Evolutionary conservation across 495 filamentous ascomycete genomes (phyloP), one percentile per base, ranked within the genome.

Genomic region (Xylaria sp.): DNA sequence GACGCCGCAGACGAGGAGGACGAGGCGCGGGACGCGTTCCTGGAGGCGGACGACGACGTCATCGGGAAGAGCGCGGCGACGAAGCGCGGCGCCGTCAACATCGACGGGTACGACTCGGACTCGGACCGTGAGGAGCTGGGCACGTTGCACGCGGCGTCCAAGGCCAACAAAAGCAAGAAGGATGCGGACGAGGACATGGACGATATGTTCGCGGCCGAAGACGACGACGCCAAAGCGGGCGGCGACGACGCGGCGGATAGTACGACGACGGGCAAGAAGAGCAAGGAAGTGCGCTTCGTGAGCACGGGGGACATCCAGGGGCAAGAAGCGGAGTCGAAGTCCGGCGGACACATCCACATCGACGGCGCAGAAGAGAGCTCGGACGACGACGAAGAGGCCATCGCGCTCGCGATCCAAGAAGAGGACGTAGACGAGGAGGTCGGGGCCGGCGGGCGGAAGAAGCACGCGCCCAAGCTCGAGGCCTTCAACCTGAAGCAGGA

Each of bases 101-200:
- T 99, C 37, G 96, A 98, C 75, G 96, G 97, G 3, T 98, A 98
- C 82, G 95, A 98, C 66, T 95, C 91, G 0, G 96, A 99, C 80
- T 96, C 92, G 40, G 95, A 95, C 11, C 94, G 94, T 67, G 96
- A 98, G 73, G 79, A 75, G 66, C 72, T 75, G 24, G 79, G 79
- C 61, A 73, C 70, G 0, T 71, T 72, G 50, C 75, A 71, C 31
- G 53, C 69, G 46, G 61, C n/a, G n/a, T n/a, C 68, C 48, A 82
- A 84, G 48, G 73, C 83, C 26, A 82, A 85, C 11, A 77, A 78
- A 21, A 82, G 85, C 11, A 77, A 78, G 24, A 80, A 78, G 26
- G 87, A 83, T 0, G 86, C 89, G 14, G 91, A 93, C 37, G 91
- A 93, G 67, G 90, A 92, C 8, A 86, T 88, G 70, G 85, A 90